Percentiles rank a stretch among this genome's conserved stretches.
phyloP scores from a whole-genome alignment of 768 basidiomycete species.

The Lactifluus subvellereus region DNA sequence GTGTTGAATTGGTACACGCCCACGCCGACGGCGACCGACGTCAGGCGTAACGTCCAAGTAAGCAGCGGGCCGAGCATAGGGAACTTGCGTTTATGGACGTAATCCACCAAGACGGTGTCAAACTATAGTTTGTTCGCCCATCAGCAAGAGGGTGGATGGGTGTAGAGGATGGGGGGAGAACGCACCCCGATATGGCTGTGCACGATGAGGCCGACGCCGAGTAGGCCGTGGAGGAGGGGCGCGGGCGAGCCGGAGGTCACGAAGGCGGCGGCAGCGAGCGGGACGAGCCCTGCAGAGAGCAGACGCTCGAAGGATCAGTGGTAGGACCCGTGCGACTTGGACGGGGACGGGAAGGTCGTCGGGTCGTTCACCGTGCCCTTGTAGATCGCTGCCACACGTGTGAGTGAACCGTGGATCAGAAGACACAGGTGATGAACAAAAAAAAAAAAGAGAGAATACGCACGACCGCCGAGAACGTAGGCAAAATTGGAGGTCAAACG shows the following conservation, averaged over 20 bases:
- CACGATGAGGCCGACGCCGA: conserved; percentile 82
- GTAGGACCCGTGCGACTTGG: conserved; percentile 80
- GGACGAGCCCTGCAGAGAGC: conserved; percentile 81
- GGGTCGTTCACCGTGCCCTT: conserved; percentile 95
- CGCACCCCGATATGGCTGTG: conserved; percentile 94
- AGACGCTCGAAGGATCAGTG: conserved; percentile 93
- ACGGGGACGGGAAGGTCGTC: conserved; percentile 79
- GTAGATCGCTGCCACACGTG: conserved; percentile 57
- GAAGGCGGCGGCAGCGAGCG: conserved; percentile 81
- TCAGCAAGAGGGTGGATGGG: too few species aligned
- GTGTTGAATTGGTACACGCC: conserved; percentile 99
- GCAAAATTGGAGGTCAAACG: conserved; percentile 20
- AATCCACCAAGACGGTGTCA: conserved; percentile 75
- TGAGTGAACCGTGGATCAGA: too few species aligned
- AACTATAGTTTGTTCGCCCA: conserved; percentile 42
- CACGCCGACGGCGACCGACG: conserved; percentile 76
- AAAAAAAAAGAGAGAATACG: conserved; percentile 30
- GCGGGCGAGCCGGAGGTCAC: conserved; percentile 69
- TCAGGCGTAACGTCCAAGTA: conserved; percentile 71
- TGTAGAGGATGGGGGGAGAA: conserved; percentile 20
- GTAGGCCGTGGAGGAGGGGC: conserved; percentile 84
- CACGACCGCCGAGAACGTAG: conserved; percentile 70
- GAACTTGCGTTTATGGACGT: conserved; percentile 91
- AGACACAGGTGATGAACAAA: neutral
- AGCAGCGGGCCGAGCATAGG: conserved; percentile 63